phyloP scores from a whole-genome alignment of 1,284 basidiomycete species.

The Cryptococcus sp. region DNA sequence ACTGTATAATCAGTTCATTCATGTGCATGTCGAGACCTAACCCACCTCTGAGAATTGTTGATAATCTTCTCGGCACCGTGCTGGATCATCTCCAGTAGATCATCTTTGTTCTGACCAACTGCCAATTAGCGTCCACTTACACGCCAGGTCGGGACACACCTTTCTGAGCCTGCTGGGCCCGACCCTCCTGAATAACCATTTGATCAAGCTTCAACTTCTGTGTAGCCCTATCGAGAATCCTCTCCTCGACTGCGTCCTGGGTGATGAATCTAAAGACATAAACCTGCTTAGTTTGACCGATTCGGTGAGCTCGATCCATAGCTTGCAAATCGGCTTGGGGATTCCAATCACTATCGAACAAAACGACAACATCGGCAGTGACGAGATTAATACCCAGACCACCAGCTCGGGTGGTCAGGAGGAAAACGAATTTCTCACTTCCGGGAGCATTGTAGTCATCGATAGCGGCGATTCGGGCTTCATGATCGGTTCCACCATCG shows the following conservation, averaged over 20 bases:
- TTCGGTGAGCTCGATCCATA: conserved; percentile 98
- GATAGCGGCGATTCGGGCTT: conserved; percentile 91
- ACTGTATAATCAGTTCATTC: conserved; percentile 46
- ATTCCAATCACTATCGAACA: conserved; percentile 99
- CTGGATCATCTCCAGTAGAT: conserved; percentile 96
- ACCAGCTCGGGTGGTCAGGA: conserved; percentile 96
- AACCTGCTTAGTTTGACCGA: conserved; percentile 98
- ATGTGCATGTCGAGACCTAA: conserved; percentile 2
- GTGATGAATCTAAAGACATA: conserved; percentile 98
- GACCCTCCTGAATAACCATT: conserved; percentile 95
- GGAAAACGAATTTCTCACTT: conserved; percentile 94
- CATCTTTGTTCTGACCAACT: conserved; percentile 86
- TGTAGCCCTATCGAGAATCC: conserved; percentile 92
- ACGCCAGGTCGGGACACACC: conserved; percentile 3
- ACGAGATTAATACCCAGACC: conserved; percentile 97
- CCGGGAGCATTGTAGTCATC: conserved; percentile 97
- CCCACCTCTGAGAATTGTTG: conserved; percentile 55
- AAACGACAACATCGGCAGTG: conserved; percentile 87
- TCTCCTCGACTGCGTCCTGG: conserved; percentile 92
- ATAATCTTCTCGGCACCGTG: conserved; percentile 98
- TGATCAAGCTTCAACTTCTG: conserved; percentile 96
- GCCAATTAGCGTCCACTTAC: conserved; percentile 7
- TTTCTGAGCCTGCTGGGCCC: conserved; percentile 54
- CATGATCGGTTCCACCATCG: conserved; percentile 91
- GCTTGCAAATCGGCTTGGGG: conserved; percentile 98